Evolutionary conservation across 352 stramenopile genomes (phyloP), one percentile per base, ranked within the genome.

Genomic region (Elongisporangium prolatum): DNA sequence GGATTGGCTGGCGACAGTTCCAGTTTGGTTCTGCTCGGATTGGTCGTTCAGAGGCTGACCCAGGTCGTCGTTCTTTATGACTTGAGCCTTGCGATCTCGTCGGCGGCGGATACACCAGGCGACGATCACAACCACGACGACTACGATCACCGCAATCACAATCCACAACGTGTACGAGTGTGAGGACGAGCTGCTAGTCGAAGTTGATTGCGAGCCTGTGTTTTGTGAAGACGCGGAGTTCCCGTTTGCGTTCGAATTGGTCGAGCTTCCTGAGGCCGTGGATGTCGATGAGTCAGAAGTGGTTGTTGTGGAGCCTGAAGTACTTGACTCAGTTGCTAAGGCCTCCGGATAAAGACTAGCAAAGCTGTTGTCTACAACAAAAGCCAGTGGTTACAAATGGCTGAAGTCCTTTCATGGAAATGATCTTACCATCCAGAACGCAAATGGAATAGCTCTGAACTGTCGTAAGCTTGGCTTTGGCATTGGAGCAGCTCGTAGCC

Each of bases 11-110:
- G 4, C 28, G 5, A 52, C 9, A 3, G 66, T 69, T 21, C 51
- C 68, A 52, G 62, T 64, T 58, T 69, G 61, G 34, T 73, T 62
- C 17, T 44, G 57, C 5, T 68, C 64, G 37, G 71, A 67, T 16
- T 64, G 59, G 4, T 64, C 64, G 21, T 58, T 50, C 34, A 65
- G 59, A 18, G 48, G 38, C n/a, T 47, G 56, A 10, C 24, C 55
- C 14, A 16, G 3, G 4, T 24, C 18, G 21, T 10, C 21, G 14
- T 52, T 48, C n/a, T 48, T 68, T 22, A 50, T 55, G 40, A 9
- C 28, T 40, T 40, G 28, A 13, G 28, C 28, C 28, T 13, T 40
- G 50, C 20, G 50, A 51, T 10, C 22, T 34, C 17, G 52, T 59
- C 24, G 56, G 48, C 21, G 57, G 60, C 16, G 44, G 17, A 52